Evolutionary conservation across 257 asterid species (phyloP).

Genomic region (Capsicum rhomboideum): DNA sequence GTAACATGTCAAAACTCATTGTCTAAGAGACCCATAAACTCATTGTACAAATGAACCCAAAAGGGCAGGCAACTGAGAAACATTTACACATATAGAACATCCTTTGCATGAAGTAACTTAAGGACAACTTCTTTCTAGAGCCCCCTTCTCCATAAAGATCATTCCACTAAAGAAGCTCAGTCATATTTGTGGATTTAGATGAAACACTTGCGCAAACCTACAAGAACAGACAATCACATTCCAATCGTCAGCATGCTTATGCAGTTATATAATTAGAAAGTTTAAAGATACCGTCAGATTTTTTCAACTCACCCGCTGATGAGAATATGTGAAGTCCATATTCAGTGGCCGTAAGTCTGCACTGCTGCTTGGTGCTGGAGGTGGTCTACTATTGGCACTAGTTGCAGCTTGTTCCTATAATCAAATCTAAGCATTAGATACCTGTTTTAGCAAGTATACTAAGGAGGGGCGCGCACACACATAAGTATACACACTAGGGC

Average conservation of each 20-base stretch:
- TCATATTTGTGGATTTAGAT: too few species aligned
- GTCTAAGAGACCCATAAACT: too few species aligned
- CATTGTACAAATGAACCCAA: too few species aligned
- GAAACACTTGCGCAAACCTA: too few species aligned
- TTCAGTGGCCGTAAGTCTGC: constrained; percentile 64
- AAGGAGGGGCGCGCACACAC: too few species aligned
- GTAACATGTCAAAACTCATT: too few species aligned
- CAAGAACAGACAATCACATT: too few species aligned
- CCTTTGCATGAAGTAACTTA: constrained; percentile 64
- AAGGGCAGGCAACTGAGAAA: too few species aligned
- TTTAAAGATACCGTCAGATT: too few species aligned
- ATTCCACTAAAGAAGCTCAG: constrained; percentile 41
- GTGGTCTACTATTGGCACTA: constrained; percentile 48
- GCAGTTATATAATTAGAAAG: too few species aligned
- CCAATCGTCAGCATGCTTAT: too few species aligned
- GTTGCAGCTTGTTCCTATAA: constrained; percentile 75
- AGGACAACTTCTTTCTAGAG: constrained; percentile 52
- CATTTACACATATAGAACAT: background rate
- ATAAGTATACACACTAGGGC: too few species aligned
- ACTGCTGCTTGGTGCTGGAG: constrained; percentile 67
- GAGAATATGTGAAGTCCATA: constrained; percentile 74
- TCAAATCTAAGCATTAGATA: constrained; percentile 5
- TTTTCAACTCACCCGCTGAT: constrained; percentile 17
- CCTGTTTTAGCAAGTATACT: background rate
- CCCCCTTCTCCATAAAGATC: constrained; percentile 84